Conservation (phyloP, 148 eudicot genomes). For the Salicornia ramosissima region DNA sequence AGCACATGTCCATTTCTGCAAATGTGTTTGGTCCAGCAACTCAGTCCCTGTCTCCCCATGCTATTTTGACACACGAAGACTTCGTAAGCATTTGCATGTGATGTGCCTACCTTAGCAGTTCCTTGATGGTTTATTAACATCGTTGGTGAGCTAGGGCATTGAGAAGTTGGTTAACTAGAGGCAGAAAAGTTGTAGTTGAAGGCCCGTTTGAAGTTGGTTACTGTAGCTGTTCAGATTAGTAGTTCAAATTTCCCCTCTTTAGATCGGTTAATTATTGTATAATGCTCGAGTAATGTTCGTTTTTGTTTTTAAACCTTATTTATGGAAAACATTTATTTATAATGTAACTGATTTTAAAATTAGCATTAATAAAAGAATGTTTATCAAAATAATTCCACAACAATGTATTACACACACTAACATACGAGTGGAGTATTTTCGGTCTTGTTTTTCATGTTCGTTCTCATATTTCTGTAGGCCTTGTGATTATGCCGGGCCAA, state of each 20-base stretch:
- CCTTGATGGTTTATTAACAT: neutral
- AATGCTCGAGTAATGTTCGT: no score
- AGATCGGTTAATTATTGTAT: no score
- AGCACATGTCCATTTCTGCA: neutral
- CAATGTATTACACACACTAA: no score
- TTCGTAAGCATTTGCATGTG: neutral
- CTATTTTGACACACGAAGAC: neutral
- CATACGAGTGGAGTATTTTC: no score
- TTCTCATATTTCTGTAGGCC: no score
- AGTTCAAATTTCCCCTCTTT: neutral
- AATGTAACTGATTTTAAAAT: no score
- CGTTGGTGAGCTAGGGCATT: neutral
- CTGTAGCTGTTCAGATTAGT: neutral
- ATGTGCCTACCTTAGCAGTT: neutral
- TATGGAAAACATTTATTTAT: no score
- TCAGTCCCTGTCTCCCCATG: neutral
- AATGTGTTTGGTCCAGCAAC: neutral
- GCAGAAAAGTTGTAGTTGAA: neutral
- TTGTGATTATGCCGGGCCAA: no score
- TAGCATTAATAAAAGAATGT: no score
- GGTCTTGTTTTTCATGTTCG: no score
- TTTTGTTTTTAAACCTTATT: no score
- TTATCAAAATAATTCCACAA: no score
- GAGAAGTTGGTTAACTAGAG: neutral
- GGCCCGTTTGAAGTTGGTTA: neutral